These are phyloP conservation scores for Eutrema heterophyllum DNA, from an alignment of 345 rosid genomes.

Conservation along the genomic window DNA sequence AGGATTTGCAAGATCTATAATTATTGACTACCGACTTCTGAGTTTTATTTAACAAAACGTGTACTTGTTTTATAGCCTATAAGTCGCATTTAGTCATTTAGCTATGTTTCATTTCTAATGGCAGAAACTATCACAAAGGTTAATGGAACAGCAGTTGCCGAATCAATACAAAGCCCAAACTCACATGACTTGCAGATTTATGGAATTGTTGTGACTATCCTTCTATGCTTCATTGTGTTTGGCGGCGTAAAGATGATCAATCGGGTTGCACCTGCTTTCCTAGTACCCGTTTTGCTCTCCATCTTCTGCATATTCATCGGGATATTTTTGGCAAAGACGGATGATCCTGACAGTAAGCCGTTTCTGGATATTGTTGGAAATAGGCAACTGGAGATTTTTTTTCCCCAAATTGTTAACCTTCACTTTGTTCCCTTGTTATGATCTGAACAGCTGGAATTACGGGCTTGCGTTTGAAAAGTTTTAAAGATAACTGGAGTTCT, in stretches of 20 bases:
- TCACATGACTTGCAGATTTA: conserved; percentile 92
- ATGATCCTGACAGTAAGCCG: conserved; percentile 68
- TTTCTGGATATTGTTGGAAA: conserved; percentile 1
- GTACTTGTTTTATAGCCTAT: background rate
- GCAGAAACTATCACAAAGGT: conserved; percentile 74
- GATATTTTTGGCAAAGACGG: conserved; percentile 55
- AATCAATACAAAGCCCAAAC: conserved; percentile 55
- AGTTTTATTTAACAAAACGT: background rate
- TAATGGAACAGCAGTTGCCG: conserved; percentile 52
- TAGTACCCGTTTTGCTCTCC: conserved; percentile 84
- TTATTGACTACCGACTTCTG: background rate
- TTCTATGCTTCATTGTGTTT: conserved; percentile 93
- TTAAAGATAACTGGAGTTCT: conserved; percentile 88
- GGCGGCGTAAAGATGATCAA: conserved; percentile 99
- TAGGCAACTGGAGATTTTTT: background rate
- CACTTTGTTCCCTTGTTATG: background rate
- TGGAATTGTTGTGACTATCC: conserved; percentile 85
- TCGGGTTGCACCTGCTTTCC: conserved; percentile 98
- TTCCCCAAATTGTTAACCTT: conserved; percentile 7
- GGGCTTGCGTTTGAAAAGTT: conserved; percentile 71
- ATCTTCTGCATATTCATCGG: conserved; percentile 91
- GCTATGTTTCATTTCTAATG: conserved; percentile 13
- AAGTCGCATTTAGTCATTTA: conserved; percentile 3
- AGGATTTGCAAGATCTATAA: background rate
- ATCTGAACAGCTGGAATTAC: conserved; percentile 74